Conservation (phyloP, 305 asterid genomes). For the Fraxinus paxiana region DNA sequence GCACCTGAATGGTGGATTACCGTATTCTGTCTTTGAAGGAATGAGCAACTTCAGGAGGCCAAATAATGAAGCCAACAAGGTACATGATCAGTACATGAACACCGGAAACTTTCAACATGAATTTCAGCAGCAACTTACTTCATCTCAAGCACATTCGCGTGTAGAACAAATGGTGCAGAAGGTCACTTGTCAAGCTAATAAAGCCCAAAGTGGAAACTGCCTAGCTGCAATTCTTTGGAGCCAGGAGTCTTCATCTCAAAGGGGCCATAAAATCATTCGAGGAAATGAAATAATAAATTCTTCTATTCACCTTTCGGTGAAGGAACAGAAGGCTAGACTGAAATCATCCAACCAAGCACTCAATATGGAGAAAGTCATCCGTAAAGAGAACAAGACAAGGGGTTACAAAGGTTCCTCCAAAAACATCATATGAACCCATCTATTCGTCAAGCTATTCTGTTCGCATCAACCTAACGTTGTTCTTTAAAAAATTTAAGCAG, state of each 20-base stretch:
- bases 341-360: conserved; percentile 33
- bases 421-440: conserved; percentile 45
- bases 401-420: conserved; percentile 34
- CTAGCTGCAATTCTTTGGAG: conserved; percentile 28
- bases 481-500: conserved; percentile 14
- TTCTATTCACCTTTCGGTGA: conserved; percentile 23
- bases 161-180: conserved; percentile 32
- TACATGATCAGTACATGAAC: conserved; percentile 25
- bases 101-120: conserved; percentile 22
- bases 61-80: conserved; percentile 26
- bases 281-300: conserved; percentile 32
- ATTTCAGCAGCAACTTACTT: conserved; percentile 36
- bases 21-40: conserved; percentile 26
- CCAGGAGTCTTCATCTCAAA: conserved; percentile 32
- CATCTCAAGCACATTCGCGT: conserved; percentile 32
- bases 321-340: conserved; percentile 28
- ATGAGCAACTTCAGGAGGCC: conserved; percentile 22
- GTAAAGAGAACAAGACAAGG: conserved; percentile 31
- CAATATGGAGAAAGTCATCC: conserved; percentile 29
- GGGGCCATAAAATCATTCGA: conserved; percentile 25
- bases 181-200: conserved; percentile 22
- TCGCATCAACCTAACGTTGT: conserved; percentile 20
- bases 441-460: conserved; percentile 17
- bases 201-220: conserved; percentile 28
- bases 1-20: conserved; percentile 25